Percentiles rank a stretch among this genome's conserved stretches.
Evolutionary conservation across 2,329 filamentous ascomycete genomes (phyloP).

Genomic region (Microsporum audouinii): DNA sequence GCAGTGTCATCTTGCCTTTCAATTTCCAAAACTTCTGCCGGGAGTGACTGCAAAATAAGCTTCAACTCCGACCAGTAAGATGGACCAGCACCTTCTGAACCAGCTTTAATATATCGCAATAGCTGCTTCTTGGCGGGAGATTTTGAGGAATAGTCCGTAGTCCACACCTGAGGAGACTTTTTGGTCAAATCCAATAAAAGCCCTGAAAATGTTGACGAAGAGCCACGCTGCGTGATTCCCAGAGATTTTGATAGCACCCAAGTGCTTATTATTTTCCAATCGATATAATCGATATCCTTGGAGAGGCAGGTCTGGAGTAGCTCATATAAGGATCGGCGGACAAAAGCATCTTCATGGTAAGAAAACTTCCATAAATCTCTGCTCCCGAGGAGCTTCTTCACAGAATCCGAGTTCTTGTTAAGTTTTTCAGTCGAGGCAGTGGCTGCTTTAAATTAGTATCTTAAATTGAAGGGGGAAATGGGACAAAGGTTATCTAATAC

Average conservation of each 20-base stretch:
- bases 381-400: constrained; percentile 55
- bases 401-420: constrained; percentile 48
- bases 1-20: constrained; percentile 16
- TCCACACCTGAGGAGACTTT: constrained; percentile 61
- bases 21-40: constrained; percentile 36
- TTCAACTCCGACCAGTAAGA: constrained; percentile 63
- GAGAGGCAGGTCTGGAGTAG: constrained; percentile 42
- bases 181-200: constrained; percentile 56
- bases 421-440: constrained; percentile 39
- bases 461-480: neutral
- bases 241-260: constrained; percentile 66
- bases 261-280: constrained; percentile 57
- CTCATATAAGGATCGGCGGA: constrained; percentile 47
- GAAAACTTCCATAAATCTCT: constrained; percentile 51
- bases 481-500: neutral
- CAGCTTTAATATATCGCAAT: constrained; percentile 63
- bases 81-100: constrained; percentile 64
- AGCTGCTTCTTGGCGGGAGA: constrained; percentile 48
- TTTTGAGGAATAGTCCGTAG: constrained; percentile 48
- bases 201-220: constrained; percentile 58
- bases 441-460: constrained; percentile 17
- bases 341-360: constrained; percentile 44
- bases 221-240: constrained; percentile 59
- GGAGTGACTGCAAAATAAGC: constrained; percentile 48
- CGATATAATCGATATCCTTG: constrained; percentile 36